Evolutionary conservation across 2,329 filamentous ascomycete genomes (phyloP).

Genomic region (Gyromitra esculenta): DNA sequence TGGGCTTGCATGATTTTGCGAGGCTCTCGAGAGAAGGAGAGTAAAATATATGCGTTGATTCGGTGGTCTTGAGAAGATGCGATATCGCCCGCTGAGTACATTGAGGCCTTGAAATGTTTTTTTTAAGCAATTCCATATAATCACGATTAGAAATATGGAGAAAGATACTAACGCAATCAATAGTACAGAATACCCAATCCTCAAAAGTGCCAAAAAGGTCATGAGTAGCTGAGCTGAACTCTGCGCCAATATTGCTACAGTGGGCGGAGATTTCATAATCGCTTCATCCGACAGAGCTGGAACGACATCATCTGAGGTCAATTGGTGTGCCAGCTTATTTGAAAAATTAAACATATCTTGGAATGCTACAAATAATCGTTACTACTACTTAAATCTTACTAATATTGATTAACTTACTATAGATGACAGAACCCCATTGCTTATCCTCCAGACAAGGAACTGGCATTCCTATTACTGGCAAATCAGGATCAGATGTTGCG

Average conservation of each 20-base stretch:
- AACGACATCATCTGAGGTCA: conserved; percentile 44
- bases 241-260: conserved; percentile 67
- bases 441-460: conserved; percentile 8
- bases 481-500: conserved; percentile 25
- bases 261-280: conserved; percentile 54
- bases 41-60: conserved; percentile 62
- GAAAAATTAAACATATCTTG: conserved; percentile 19
- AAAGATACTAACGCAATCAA: conserved; percentile 65
- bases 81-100: conserved; percentile 63
- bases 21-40: conserved; percentile 50
- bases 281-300: conserved; percentile 39
- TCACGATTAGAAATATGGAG: background rate
- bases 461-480: conserved; percentile 40
- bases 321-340: conserved; percentile 24
- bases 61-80: conserved; percentile 66
- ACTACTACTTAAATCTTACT: background rate
- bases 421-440: conserved; percentile 37
- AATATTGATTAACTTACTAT: conserved; percentile 27
- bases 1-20: conserved; percentile 41
- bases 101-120: conserved; percentile 62
- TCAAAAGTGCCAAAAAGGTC: conserved; percentile 70
- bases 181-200: conserved; percentile 67
- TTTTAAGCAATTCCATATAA: background rate
- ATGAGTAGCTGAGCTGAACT: conserved; percentile 70
- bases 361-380: conserved; percentile 27